Evolutionary conservation across 305 asterid genomes (phyloP).

Genomic region (Ajuga reptans): DNA sequence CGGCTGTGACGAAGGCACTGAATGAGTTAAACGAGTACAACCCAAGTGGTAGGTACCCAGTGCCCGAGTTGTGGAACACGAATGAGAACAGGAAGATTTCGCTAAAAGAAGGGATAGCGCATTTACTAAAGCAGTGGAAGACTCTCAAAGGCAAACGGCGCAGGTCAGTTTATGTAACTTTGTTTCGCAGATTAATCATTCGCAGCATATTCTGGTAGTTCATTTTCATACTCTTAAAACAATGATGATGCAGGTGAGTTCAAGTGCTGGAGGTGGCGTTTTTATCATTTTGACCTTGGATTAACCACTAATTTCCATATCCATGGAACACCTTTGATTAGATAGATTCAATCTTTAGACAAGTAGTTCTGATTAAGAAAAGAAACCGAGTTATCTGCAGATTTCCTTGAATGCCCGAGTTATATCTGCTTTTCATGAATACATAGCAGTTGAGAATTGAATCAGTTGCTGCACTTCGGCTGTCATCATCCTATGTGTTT

Average conservation of each 20-base stretch:
- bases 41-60: constrained; percentile 72
- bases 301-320: neutral
- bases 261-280: neutral
- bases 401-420: neutral
- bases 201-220: neutral
- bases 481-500: neutral
- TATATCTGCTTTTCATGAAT: neutral
- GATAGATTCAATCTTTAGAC: neutral
- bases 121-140: constrained; percentile 43
- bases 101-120: constrained; percentile 40
- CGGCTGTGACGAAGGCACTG: constrained; percentile 47
- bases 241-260: constrained; percentile 10
- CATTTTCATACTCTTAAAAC: neutral
- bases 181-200: neutral
- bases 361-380: neutral
- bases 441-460: neutral
- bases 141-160: constrained; percentile 25
- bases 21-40: constrained; percentile 63
- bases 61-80: constrained; percentile 55
- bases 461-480: neutral
- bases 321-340: no score
- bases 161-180: constrained; percentile 12
- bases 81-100: constrained; percentile 38
- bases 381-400: neutral
- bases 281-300: neutral